These are phyloP conservation scores for Cladosporium sp. DNA, from an alignment of 2,329 filamentous ascomycete species.

Conservation along the genomic window DNA sequence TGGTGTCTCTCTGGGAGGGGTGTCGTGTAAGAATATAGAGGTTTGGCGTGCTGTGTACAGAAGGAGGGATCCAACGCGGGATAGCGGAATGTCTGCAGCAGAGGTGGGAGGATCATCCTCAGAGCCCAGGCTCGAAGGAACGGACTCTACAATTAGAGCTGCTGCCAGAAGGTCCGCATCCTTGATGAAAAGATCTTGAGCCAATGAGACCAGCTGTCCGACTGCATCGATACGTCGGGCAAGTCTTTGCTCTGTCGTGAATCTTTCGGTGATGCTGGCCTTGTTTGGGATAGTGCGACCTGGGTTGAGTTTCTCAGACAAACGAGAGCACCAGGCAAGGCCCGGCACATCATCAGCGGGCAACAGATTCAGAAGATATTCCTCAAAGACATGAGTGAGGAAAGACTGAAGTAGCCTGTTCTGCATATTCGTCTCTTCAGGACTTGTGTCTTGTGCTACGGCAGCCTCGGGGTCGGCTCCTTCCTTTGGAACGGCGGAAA, in stretches of 20 bases:
- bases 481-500: slow-evolving; percentile 3
- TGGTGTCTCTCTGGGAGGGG: slow-evolving; percentile 31
- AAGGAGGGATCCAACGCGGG: slow-evolving; percentile 51
- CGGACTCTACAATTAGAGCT: slow-evolving; percentile 35
- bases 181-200: slow-evolving; percentile 51
- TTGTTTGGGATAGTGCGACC: slow-evolving; percentile 58
- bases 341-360: slow-evolving; percentile 44
- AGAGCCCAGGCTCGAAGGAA: slow-evolving; percentile 36
- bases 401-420: slow-evolving; percentile 67
- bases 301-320: slow-evolving; percentile 66
- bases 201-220: slow-evolving; percentile 67
- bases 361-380: slow-evolving; percentile 57
- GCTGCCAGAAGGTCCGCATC: slow-evolving; percentile 45
- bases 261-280: slow-evolving; percentile 58
- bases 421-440: slow-evolving; percentile 57
- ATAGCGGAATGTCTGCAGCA: slow-evolving; percentile 51
- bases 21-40: slow-evolving; percentile 45
- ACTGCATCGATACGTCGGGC: slow-evolving; percentile 60
- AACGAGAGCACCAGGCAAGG: slow-evolving; percentile 48
- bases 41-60: slow-evolving; percentile 50
- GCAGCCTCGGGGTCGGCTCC: slow-evolving; percentile 56
- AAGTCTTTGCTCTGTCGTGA: slow-evolving; percentile 58
- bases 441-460: slow-evolving; percentile 35
- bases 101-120: slow-evolving; percentile 53
- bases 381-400: slow-evolving; percentile 70